A percentile compares a stretch with the other conserved stretches of the same genome.
Conservation (phyloP, 768 basidiomycete genomes). For the Mycena capillaripes region DNA sequence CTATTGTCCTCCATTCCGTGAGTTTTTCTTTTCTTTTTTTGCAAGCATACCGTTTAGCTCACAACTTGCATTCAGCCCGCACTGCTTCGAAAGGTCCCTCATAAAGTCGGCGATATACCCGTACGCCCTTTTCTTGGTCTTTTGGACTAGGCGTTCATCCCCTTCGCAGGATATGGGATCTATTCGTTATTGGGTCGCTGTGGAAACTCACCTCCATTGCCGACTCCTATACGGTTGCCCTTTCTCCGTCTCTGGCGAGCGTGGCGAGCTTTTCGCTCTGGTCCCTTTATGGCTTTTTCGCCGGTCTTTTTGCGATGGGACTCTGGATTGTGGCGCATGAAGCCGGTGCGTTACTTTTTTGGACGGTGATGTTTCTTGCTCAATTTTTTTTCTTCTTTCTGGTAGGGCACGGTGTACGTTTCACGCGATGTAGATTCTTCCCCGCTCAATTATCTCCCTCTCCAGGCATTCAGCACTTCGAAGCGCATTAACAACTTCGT, state of each 20-base stretch:
- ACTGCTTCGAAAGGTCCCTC: constrained; percentile 93
- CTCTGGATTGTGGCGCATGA: constrained; percentile 66
- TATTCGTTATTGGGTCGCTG: constrained; percentile 74
- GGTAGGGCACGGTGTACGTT: constrained; percentile 81
- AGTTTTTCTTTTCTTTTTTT: constrained; percentile 44
- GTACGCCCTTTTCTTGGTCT: constrained; percentile 56
- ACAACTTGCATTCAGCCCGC: constrained; percentile 60
- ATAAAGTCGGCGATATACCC: constrained; percentile 84
- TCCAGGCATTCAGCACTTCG: constrained; percentile 91
- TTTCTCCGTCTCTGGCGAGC: constrained; percentile 71
- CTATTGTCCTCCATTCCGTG: constrained; percentile 89
- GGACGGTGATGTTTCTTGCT: constrained; percentile 59
- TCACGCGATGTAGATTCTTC: not conserved
- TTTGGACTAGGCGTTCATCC: not conserved
- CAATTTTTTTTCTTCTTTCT: no score
- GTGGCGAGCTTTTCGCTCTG: constrained; percentile 77
- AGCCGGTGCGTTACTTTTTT: constrained; percentile 30
- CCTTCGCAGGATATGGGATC: constrained; percentile 79
- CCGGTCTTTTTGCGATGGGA: constrained; percentile 92
- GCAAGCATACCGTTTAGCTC: not conserved
- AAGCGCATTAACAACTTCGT: constrained; percentile 93
- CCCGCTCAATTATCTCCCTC: not conserved
- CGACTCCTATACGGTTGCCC: constrained; percentile 71
- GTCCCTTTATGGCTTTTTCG: constrained; percentile 85
- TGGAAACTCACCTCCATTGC: constrained; percentile 78